Percentiles rank a stretch among this genome's conserved stretches.
These are phyloP conservation scores for Sinapis alba DNA, from an alignment of 441 rosid species.

Conservation along the genomic window DNA sequence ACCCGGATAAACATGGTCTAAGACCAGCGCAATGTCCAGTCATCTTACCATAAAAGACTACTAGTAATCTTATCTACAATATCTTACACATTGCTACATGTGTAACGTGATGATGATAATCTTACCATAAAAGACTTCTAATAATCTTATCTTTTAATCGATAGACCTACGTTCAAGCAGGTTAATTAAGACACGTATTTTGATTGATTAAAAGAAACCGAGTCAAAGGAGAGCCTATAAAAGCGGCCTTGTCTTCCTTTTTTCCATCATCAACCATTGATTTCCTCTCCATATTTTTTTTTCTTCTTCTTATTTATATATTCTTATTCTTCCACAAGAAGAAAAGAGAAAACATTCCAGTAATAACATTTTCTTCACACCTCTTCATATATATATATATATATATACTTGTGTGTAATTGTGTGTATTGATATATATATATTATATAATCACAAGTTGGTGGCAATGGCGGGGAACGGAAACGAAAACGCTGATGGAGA, in stretches of 20 bases:
- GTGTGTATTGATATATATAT: constrained; percentile 13
- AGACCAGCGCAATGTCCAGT: constrained; percentile 27
- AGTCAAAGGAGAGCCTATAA: constrained; percentile 35
- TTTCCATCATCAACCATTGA: constrained; percentile 9
- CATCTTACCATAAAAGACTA: constrained; percentile 8
- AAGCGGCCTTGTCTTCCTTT: constrained; percentile 1
- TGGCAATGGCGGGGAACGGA: constrained; percentile 31
- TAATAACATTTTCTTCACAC: constrained; percentile 14
- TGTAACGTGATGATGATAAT: too few relatives aligned
- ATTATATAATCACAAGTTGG: background rate
- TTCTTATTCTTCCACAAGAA: background rate
- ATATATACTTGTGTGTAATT: background rate
- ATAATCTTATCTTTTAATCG: too few relatives aligned
- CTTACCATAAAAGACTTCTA: too few relatives aligned
- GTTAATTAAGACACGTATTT: background rate
- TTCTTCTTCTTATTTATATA: background rate
- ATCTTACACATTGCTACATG: background rate
- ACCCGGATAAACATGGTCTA: too few relatives aligned
- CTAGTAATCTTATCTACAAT: background rate
- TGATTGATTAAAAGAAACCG: background rate
- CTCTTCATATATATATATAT: background rate
- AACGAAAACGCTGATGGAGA: constrained; percentile 20
- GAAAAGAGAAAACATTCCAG: constrained; percentile 12
- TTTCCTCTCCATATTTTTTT: constrained; percentile 17
- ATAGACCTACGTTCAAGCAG: too few relatives aligned